Conservation (phyloP, 2,329 filamentous ascomycete species). For the Curvularia lunata region DNA sequence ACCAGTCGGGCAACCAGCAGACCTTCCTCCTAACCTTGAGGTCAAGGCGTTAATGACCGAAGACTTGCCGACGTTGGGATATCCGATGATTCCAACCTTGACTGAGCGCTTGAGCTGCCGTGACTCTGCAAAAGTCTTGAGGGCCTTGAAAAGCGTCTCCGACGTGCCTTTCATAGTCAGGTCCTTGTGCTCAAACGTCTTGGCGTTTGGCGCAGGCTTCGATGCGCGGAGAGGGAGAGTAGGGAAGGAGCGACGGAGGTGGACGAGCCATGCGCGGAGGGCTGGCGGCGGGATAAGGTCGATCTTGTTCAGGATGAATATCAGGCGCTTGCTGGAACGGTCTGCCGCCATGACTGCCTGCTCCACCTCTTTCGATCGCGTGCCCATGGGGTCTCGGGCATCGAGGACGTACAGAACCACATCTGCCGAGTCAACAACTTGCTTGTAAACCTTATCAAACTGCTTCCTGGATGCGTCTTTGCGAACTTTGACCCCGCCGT, state of each 20-base stretch:
- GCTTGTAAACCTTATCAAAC: constrained; percentile 96
- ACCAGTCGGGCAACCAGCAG: constrained; percentile 80
- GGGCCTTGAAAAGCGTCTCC: constrained; percentile 80
- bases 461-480: constrained; percentile 77
- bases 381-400: constrained; percentile 88
- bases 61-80: constrained; percentile 95
- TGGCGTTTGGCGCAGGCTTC: constrained; percentile 80
- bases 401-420: constrained; percentile 93
- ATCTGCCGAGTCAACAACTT: constrained; percentile 86
- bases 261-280: constrained; percentile 81
- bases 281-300: constrained; percentile 84
- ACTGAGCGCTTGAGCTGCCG: constrained; percentile 87
- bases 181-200: constrained; percentile 90
- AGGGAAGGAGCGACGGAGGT: constrained; percentile 88
- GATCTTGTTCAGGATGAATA: constrained; percentile 94
- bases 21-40: constrained; percentile 72
- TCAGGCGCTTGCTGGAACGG: constrained; percentile 81
- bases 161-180: constrained; percentile 87
- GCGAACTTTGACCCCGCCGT: constrained; percentile 35
- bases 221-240: constrained; percentile 88
- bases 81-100: constrained; percentile 91
- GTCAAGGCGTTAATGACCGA: constrained; percentile 95
- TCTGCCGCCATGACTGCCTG: constrained; percentile 89
- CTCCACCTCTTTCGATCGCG: constrained; percentile 88
- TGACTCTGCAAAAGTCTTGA: constrained; percentile 85